Percentiles rank a stretch among this genome's conserved stretches.
These are phyloP conservation scores for Scheffersomyces lignosus DNA, from an alignment of 805 yeast species.

Conservation along the genomic window DNA sequence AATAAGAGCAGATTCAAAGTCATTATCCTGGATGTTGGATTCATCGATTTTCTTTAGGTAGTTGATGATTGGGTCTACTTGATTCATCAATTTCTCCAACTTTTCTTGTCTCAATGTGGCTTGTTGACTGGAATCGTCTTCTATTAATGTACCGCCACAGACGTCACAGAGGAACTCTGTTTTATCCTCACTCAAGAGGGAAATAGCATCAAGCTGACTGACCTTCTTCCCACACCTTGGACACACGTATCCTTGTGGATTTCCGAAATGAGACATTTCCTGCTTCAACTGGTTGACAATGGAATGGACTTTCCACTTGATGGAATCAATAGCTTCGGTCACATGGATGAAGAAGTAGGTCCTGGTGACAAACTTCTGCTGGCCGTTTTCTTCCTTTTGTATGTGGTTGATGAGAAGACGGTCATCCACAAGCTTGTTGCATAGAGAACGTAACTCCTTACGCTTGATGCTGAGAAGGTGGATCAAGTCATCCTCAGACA, in stretches of 20 bases:
- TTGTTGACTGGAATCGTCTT: constrained; percentile 85
- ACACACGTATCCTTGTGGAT: constrained; percentile 93
- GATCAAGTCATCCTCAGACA: constrained; percentile 88
- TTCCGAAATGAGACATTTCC: constrained; percentile 79
- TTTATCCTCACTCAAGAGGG: constrained; percentile 75
- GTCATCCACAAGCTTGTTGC: constrained; percentile 83
- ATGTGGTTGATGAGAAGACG: constrained; percentile 68
- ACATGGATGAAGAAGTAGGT: constrained; percentile 85
- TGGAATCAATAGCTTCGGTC: constrained; percentile 92
- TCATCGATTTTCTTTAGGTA: constrained; percentile 61
- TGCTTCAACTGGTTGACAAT: constrained; percentile 77
- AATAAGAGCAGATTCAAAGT: constrained; percentile 57
- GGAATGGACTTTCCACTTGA: constrained; percentile 94
- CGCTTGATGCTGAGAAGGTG: constrained; percentile 79
- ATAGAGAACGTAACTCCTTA: constrained; percentile 80
- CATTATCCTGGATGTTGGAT: constrained; percentile 38
- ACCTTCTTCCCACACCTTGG: constrained; percentile 81
- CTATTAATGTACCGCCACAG: constrained; percentile 75
- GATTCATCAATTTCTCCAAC: constrained; percentile 81
- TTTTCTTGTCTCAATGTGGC: constrained; percentile 79
- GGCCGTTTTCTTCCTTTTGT: constrained; percentile 59
- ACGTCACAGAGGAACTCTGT: constrained; percentile 81
- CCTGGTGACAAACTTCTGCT: constrained; percentile 62
- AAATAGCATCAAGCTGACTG: constrained; percentile 83
- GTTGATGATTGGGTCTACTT: constrained; percentile 83